Base-by-base conservation (phyloP, 495 filamentous ascomycete genomes). In the Acidiella bohemica region DNA sequence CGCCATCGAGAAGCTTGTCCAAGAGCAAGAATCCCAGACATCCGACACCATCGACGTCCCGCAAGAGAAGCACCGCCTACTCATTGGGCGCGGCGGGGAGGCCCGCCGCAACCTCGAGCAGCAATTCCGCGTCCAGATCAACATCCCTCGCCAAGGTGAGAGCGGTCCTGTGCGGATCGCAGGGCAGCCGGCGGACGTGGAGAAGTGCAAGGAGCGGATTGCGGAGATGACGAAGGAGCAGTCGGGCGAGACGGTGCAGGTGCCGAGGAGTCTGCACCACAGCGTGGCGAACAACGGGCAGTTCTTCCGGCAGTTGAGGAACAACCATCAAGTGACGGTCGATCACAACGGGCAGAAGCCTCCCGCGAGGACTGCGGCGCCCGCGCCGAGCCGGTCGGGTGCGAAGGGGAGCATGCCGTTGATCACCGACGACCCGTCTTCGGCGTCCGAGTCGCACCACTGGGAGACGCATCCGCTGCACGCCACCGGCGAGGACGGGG, bases 41-140 rank as follows among this genome's bases (percentile, higher is more conserved):
- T 76, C 73, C 4, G 78, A 78, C 43, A 67, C 60, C n/a, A 43
- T 93, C 29, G 84, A 93, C 4, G 77, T 96, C 16, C 75, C 84
- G 17, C 73, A 75, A 3, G 78, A 87, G 39, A 93, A 93, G 65
- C 92, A 96, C 56, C 73, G 85, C 23, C 67, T 83, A 8, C 70
- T 99, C 11, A 95, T 99, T 51, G 90, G 90, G 32, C 82, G 84
- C 27, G 86, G 85, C 43, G 90, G 90, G 38, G 84, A 90, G 37
- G 77, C 76, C 25, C 76, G 86, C 46, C 78, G 82, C 36, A 69
- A 73, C 30, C 73, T 99, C n/a, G 90, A 96, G 63, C 73, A 80
- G 17, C 73, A 84, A 56, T 93, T 96, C 68, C 78, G 76, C 42
- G 76, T 99, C 50, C 76, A 76, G 12, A 73, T 99, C 46, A 84